These are phyloP conservation scores for Millerago galiae DNA, from an alignment of 805 yeast genomes.

Conservation along the genomic window DNA sequence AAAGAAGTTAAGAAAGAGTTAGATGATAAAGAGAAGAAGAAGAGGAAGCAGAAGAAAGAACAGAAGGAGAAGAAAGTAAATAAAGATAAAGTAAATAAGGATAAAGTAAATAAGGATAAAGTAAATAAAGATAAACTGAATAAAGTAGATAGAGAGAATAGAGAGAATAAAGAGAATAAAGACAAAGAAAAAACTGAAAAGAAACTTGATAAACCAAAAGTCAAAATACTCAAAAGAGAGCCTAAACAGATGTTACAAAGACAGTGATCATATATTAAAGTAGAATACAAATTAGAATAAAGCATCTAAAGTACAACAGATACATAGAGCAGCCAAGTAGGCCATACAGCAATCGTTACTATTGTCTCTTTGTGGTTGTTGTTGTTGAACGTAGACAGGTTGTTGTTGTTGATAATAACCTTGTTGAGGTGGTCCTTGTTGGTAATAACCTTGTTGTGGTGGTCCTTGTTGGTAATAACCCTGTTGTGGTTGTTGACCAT, in stretches of 20 bases:
- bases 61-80: background rate
- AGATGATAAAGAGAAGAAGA: background rate
- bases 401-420: conserved; percentile 41
- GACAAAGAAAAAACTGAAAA: background rate
- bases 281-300: conserved; percentile 28
- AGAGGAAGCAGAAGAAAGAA: background rate
- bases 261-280: background rate
- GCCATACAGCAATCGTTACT: conserved; percentile 42
- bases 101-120: background rate
- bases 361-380: conserved; percentile 27
- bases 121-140: background rate
- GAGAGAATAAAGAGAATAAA: background rate
- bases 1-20: background rate
- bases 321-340: conserved; percentile 48
- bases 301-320: conserved; percentile 50
- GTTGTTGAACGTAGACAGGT: conserved; percentile 49
- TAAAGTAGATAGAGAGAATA: too few species aligned
- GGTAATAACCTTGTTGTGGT: conserved; percentile 13
- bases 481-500: conserved; percentile 8
- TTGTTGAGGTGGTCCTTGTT: conserved; percentile 28
- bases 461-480: background rate
- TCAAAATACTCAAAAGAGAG: conserved; percentile 1
- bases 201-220: background rate
- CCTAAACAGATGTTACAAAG: conserved; percentile 6
- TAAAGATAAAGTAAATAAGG: background rate